Base-by-base conservation (phyloP, 78 protist genomes). In the Dictyostelium firmibasis region DNA sequence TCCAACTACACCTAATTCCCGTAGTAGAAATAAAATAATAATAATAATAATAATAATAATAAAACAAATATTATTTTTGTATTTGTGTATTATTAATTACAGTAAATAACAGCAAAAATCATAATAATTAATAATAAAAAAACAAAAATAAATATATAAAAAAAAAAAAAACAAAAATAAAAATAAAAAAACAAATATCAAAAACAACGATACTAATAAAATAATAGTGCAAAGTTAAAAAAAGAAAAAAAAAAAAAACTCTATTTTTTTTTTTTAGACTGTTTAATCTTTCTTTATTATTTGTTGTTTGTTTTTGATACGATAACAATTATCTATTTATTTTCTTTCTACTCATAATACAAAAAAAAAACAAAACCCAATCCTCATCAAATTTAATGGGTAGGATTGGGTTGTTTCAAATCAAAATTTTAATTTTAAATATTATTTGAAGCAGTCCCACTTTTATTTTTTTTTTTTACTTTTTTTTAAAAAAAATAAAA, bases 361-460 rank as follows among this genome's bases (percentile, higher is more conserved):
- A 50, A 50, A 50, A 50, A 11, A 50, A 50, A 50, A 50, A 50
- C 20, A 50, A 50, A 50, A 50, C 62, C 62, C 62, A 50, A 50
- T 50, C 62, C 62, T 50, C 23, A 50, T 50, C 62, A 50, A 50
- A 1, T 50, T 50, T 50, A 47, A 50, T 4, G 44, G 62, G 62
- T 50, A 50, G 76, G 76, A 69, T 69, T 69, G 76, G 76, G 76
- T 69, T 69, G 76, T 69, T 69, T 69, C 76, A 69, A 69, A 64
- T 47, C 57, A 47, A 47, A 47, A 11, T 50, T 16, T 16, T 50
- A 50, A 44, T 16, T n/a, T 27, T 69, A n/a, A 69, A n/a, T n/a
- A n/a, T n/a, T 27, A 69, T 69, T 69, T 69, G 76, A 69, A 69
- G 33, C 76, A 69, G 41, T 27, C 76, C 76, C 35, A n/a, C 29